Base-by-base conservation (phyloP, 805 yeast species). In the Diddensiella santjacobensis region DNA sequence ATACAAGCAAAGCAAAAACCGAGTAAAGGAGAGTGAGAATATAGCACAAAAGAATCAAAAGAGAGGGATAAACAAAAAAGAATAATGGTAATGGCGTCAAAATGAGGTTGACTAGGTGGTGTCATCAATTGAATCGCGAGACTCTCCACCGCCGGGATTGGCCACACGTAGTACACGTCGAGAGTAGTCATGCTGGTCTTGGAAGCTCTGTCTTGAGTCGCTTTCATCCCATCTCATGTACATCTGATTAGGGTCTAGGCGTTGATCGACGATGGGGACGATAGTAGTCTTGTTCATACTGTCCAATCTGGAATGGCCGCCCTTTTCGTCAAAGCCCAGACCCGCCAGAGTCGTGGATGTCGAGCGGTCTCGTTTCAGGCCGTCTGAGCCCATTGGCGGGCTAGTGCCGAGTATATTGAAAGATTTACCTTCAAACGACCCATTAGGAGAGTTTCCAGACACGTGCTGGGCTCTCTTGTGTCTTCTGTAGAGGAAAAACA, bases 241-340 rank as follows among this genome's bases (percentile, higher is more conserved):
- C 68, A 78, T 69, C 40, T 72, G 72, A 45, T 70, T 65, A 3
- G 86, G 86, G 54, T 81, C 86, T 47, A 81, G 62, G 37, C 87
- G 64, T 57, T 77, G 82, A 63, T 81, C 87, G n/a, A 78, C 78
- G 23, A 66, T 62, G 17, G 69, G 66, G 18, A 66, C 60, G 40
- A 69, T 61, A 22, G 59, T 54, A 22, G 58, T 46, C 30, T 56
- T 63, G 23, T 43, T 47, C 24, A 60, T 59, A 15, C 63, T 57
- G 15, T 64, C 61, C 36, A 67, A 57, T 24, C 55, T 48, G 23
- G 59, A 40, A 26, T 26, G 31, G 31, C 31, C 31, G 36, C 56
- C 64, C 42, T 51, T 55, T 29, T 63, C 66, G 47, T 60, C 60
- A 42, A 44, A 50, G 29, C 54, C 54, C 22, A 52, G 41, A 13